Evolutionary conservation across 768 basidiomycete species (phyloP).

Genomic region (Ephemerocybe angulata): DNA sequence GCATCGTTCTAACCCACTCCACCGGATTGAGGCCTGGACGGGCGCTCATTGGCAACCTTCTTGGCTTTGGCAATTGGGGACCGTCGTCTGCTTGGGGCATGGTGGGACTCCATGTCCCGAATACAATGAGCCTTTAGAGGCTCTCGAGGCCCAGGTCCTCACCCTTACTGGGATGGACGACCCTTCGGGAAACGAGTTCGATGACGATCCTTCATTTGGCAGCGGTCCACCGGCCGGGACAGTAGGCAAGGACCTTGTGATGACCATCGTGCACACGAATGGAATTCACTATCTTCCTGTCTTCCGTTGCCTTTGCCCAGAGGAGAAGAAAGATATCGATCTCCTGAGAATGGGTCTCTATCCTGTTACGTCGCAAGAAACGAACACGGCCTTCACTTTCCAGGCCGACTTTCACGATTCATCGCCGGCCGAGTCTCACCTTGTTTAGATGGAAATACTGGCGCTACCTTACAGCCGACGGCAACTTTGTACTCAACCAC

Average conservation of each 20-base stretch:
- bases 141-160: neutral
- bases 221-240: neutral
- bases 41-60: neutral
- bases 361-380: neutral
- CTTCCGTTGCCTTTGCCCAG: neutral
- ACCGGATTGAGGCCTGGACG: neutral
- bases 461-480: neutral
- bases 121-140: neutral
- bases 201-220: neutral
- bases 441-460: neutral
- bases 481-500: neutral
- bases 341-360: neutral
- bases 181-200: neutral
- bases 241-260: neutral
- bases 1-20: neutral
- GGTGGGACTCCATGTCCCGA: neutral
- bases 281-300: neutral
- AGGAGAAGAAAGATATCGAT: neutral
- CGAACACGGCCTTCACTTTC: neutral
- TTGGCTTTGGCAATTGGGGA: neutral
- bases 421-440: neutral
- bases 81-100: neutral
- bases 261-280: neutral
- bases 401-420: neutral
- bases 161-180: neutral